These are phyloP conservation scores for Wolfiporia cocos DNA, from an alignment of 1,284 basidiomycete species.

Conservation along the genomic window DNA sequence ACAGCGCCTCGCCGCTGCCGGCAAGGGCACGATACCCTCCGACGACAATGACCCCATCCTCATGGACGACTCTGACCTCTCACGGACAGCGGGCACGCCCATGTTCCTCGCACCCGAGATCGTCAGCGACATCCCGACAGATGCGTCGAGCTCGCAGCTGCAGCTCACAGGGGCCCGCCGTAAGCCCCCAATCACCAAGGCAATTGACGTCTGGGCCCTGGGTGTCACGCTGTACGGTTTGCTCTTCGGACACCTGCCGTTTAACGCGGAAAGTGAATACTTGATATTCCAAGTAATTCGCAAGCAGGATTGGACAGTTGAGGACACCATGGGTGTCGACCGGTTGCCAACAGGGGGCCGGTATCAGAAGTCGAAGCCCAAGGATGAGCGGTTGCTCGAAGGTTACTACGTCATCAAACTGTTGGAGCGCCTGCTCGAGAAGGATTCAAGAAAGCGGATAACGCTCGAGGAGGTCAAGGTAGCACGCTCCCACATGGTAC, in stretches of 20 bases:
- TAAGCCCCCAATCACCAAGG: slow-evolving; percentile 81
- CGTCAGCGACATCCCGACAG: slow-evolving; percentile 48
- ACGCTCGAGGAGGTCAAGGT: slow-evolving; percentile 87
- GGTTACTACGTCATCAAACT: slow-evolving; percentile 66
- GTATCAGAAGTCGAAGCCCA: slow-evolving; percentile 28
- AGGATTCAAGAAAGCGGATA: slow-evolving; percentile 77
- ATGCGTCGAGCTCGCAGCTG: slow-evolving; percentile 22
- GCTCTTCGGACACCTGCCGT: slow-evolving; percentile 82
- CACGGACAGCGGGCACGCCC: slow-evolving; percentile 93
- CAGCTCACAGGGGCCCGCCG: slow-evolving; percentile 21
- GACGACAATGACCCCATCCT: slow-evolving; percentile 50
- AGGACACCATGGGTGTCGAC: slow-evolving; percentile 74
- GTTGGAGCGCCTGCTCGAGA: slow-evolving; percentile 75
- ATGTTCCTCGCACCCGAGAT: slow-evolving; percentile 98
- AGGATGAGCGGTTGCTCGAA: slow-evolving; percentile 36
- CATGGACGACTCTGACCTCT: slow-evolving; percentile 83
- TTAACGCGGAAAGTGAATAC: slow-evolving; percentile 66
- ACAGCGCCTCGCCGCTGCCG: slow-evolving; percentile 57
- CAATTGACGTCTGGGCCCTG: slow-evolving; percentile 98
- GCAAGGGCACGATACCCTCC: slow-evolving; percentile 31
- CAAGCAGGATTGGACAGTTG: slow-evolving; percentile 70
- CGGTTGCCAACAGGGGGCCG: slow-evolving; percentile 56
- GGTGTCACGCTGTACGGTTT: slow-evolving; percentile 97
- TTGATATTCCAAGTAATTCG: slow-evolving; percentile 84
- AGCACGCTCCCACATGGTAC: slow-evolving; percentile 8